Evolutionary conservation across 805 yeast species (phyloP).

Genomic region (Saturnispora halmiae): DNA sequence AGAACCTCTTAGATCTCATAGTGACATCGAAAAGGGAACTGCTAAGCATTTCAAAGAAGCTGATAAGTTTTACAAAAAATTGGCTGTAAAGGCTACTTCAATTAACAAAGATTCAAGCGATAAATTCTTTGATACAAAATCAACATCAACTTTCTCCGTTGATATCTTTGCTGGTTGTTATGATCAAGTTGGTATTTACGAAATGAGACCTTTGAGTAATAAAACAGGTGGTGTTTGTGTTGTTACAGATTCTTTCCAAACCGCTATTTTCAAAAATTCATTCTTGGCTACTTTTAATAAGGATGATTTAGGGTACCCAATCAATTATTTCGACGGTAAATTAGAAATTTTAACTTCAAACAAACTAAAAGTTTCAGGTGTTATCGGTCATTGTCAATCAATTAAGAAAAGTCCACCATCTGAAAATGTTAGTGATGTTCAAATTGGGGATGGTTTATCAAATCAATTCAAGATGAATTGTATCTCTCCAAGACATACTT

Average conservation of each 20-base stretch:
- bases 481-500: constrained; percentile 79
- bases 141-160: constrained; percentile 62
- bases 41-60: constrained; percentile 88
- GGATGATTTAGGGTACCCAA: constrained; percentile 78
- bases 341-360: constrained; percentile 80
- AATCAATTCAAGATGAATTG: constrained; percentile 81
- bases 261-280: constrained; percentile 89
- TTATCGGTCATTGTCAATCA: constrained; percentile 88
- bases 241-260: constrained; percentile 86
- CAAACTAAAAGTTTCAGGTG: constrained; percentile 83
- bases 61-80: constrained; percentile 63
- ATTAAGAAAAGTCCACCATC: constrained; percentile 57
- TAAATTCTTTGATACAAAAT: constrained; percentile 29
- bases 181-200: constrained; percentile 91
- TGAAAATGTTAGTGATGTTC: constrained; percentile 78
- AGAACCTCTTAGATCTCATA: constrained; percentile 96
- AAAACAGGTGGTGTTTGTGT: constrained; percentile 85
- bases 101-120: constrained; percentile 29
- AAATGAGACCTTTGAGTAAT: constrained; percentile 81
- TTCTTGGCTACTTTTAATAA: constrained; percentile 78
- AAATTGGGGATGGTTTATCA: constrained; percentile 90
- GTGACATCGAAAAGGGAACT: constrained; percentile 84
- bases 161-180: constrained; percentile 93
- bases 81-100: constrained; percentile 64
- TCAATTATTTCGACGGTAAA: constrained; percentile 85